A percentile compares a stretch with the other conserved stretches of the same genome.
phyloP scores from a whole-genome alignment of 257 asterid genomes.

The Catharanthus roseus region DNA sequence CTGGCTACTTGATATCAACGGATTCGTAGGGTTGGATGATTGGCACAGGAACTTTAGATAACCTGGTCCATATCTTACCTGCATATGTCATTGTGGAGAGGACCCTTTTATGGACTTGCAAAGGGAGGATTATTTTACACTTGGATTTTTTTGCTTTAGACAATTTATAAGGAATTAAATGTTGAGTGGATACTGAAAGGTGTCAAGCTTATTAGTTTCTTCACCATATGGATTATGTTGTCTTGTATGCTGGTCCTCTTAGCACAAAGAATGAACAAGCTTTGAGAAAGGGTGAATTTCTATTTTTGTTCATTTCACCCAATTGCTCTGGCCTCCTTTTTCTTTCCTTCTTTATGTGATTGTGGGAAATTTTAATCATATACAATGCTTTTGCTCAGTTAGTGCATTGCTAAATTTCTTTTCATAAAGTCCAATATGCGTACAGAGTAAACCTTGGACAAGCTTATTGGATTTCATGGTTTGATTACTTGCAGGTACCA shows the following conservation, averaged over 20 bases:
- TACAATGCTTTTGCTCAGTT: neutral
- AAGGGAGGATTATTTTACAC: neutral
- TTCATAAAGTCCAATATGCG: neutral
- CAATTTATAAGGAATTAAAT: neutral
- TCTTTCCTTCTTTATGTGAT: neutral
- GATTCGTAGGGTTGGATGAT: neutral
- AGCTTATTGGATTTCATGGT: neutral
- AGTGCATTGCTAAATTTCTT: neutral
- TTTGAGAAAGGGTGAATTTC: neutral
- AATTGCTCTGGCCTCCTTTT: neutral
- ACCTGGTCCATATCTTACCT: neutral
- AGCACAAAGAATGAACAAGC: neutral
- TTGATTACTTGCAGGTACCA: slow-evolving; percentile 55
- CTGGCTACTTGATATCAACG: no score
- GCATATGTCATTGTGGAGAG: neutral
- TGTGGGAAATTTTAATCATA: neutral
- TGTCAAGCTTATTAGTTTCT: neutral
- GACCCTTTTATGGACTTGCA: neutral
- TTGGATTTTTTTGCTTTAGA: neutral
- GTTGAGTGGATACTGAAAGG: neutral
- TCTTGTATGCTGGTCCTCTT: neutral
- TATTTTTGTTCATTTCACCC: neutral
- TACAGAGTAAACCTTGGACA: neutral
- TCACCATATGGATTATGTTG: neutral
- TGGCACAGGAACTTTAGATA: neutral